Percentiles rank a stretch among this genome's conserved stretches.
phyloP scores from a whole-genome alignment of 225 moss, liverwort and hornwort genomes.

The Neckera pumila region DNA sequence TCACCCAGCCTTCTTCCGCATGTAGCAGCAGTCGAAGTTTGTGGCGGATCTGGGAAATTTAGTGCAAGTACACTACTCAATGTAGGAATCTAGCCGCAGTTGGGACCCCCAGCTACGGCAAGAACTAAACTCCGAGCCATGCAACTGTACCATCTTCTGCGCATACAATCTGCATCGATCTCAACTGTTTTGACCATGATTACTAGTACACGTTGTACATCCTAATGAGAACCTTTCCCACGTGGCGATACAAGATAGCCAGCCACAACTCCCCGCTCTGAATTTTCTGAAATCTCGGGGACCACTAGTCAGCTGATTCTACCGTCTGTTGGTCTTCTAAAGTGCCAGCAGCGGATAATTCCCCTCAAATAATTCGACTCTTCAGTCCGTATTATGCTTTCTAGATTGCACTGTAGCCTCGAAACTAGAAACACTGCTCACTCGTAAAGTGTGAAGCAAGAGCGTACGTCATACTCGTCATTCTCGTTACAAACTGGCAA shows the following conservation, averaged over 20 bases:
- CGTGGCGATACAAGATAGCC: neutral
- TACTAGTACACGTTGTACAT: neutral
- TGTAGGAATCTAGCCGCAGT: neutral
- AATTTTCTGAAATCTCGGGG: neutral
- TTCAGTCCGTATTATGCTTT: neutral
- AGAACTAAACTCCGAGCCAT: neutral
- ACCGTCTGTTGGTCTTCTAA: neutral
- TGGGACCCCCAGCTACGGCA: neutral
- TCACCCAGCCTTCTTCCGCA: neutral
- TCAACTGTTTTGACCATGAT: conserved; percentile 11
- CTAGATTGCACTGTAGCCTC: neutral
- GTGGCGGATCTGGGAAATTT: neutral
- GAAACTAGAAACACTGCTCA: neutral
- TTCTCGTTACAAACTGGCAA: neutral
- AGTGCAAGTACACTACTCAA: neutral
- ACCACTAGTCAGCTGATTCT: neutral
- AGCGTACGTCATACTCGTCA: neutral
- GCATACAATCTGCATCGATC: neutral
- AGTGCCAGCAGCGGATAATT: neutral
- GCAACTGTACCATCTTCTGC: neutral
- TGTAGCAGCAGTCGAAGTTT: neutral
- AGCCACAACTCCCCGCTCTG: neutral
- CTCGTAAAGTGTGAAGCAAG: neutral
- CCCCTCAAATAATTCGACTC: neutral
- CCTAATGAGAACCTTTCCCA: neutral